Evolutionary conservation across 441 rosid genomes (phyloP), one percentile per base, ranked within the genome.

Genomic region (Gossypium lobatum): DNA sequence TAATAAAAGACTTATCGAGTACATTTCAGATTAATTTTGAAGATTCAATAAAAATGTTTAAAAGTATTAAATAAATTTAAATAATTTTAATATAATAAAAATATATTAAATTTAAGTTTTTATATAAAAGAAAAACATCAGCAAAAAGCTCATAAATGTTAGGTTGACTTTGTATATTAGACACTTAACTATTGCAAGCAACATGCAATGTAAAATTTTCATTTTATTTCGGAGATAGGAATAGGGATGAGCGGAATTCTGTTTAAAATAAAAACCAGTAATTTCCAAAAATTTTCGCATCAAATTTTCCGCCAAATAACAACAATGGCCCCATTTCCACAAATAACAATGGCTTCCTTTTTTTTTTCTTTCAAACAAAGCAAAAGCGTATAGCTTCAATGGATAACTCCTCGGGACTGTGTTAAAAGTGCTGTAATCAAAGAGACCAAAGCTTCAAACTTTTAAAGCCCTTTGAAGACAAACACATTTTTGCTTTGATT

Each of bases 351-450:
- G 37, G 37, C 37, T 31, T 31, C 37, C 6, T 14, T 11, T 4
- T 11, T 48, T 48, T 14, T 50, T 53, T 4, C 26, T 64, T 64
- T 64, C 69, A 64, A 66, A 66, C 71, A 46, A 66, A 46, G 39
- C 57, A 23, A 66, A 46, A 2, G 13, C 70, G 3, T n/a, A 17
- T 7, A n/a, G 71, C 39, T 67, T 48, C 1, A 67, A 25, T 2
- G 13, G 11, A n/a, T 13, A 64, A 10, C 52, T 31, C 54, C 70
- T 64, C 17, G 0, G 17, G 28, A 39, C 26, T 64, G 17, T 11
- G 52, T 34, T 64, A 3, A 4, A 46, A 11, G 4, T 46, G 50
- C 4, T 3, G 11, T 39, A 18, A 20, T 2, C 31, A 0, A 21
- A 13, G 13, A 18, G 2, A 8, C 53, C 28, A 6, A 4, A 39